phyloP scores from a whole-genome alignment of 495 filamentous ascomycete species.

The Penicillium diatomitis region DNA sequence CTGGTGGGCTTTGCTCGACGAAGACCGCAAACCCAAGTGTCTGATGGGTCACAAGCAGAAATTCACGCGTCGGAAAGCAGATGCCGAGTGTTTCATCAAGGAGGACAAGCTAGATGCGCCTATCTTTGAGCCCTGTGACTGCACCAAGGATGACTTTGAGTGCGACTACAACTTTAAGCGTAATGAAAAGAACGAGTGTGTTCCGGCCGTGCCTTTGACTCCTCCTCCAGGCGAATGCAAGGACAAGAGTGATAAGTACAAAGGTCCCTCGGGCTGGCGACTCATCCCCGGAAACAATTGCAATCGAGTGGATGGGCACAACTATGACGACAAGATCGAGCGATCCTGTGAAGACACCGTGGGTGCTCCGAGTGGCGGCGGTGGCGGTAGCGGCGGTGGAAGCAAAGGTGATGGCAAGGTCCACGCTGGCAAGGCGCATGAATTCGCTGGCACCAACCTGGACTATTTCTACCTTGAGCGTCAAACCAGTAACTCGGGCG shows the following conservation, averaged over 20 bases:
- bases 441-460: slow-evolving; percentile 47
- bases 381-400: not conserved
- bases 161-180: slow-evolving; percentile 84
- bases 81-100: slow-evolving; percentile 81
- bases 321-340: slow-evolving; percentile 36
- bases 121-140: slow-evolving; percentile 62
- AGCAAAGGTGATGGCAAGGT: slow-evolving; percentile 50
- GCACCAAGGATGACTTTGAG: slow-evolving; percentile 77
- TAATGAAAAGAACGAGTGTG: slow-evolving; percentile 53
- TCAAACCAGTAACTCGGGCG: slow-evolving; percentile 48
- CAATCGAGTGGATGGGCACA: slow-evolving; percentile 43
- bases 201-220: slow-evolving; percentile 42
- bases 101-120: slow-evolving; percentile 63
- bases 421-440: slow-evolving; percentile 33
- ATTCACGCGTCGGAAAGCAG: slow-evolving; percentile 70
- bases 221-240: slow-evolving; percentile 57
- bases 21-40: slow-evolving; percentile 72
- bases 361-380: slow-evolving; percentile 20
- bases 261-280: slow-evolving; percentile 79
- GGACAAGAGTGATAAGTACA: slow-evolving; percentile 57
- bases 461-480: slow-evolving; percentile 82
- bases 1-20: slow-evolving; percentile 76
- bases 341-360: slow-evolving; percentile 43
- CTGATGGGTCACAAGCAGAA: slow-evolving; percentile 91
- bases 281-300: slow-evolving; percentile 89